phyloP scores from a whole-genome alignment of 805 yeast species.

The Lachancea lanzarotensis region DNA sequence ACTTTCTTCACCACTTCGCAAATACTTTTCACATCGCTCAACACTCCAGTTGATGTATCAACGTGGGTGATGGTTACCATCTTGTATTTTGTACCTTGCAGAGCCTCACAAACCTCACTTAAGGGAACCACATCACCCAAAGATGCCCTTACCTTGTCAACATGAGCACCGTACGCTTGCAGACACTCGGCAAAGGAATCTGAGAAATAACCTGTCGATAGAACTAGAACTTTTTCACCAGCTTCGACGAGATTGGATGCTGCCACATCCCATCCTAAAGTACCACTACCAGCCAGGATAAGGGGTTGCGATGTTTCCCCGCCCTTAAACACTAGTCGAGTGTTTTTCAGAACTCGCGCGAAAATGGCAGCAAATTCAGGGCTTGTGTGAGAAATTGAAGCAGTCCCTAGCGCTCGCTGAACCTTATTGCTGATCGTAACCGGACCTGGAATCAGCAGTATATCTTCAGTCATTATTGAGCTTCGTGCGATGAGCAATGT shows the following conservation, averaged over 20 bases:
- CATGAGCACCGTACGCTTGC: constrained; percentile 64
- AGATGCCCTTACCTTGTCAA: constrained; percentile 63
- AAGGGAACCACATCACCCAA: constrained; percentile 67
- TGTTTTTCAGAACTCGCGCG: constrained; percentile 56
- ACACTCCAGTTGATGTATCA: constrained; percentile 94
- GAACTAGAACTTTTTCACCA: constrained; percentile 68
- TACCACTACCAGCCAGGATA: constrained; percentile 85
- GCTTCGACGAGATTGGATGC: constrained; percentile 65
- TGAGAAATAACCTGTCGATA: constrained; percentile 87
- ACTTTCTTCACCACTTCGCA: constrained; percentile 52
- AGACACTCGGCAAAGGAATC: constrained; percentile 77
- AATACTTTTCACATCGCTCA: constrained; percentile 60
- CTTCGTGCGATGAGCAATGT: neutral
- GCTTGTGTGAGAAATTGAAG: constrained; percentile 84
- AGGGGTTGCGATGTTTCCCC: constrained; percentile 60
- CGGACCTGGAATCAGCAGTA: constrained; percentile 77
- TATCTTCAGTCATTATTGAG: constrained; percentile 11
- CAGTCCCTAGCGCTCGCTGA: constrained; percentile 70
- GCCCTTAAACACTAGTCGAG: constrained; percentile 66
- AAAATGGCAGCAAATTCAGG: constrained; percentile 75
- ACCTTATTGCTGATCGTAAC: constrained; percentile 78
- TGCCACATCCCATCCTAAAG: constrained; percentile 90
- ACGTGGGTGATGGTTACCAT: constrained; percentile 88
- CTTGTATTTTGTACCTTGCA: constrained; percentile 48
- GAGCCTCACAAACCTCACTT: constrained; percentile 47